Conservation (phyloP, 441 rosid species). For the Aleurites moluccanus region DNA sequence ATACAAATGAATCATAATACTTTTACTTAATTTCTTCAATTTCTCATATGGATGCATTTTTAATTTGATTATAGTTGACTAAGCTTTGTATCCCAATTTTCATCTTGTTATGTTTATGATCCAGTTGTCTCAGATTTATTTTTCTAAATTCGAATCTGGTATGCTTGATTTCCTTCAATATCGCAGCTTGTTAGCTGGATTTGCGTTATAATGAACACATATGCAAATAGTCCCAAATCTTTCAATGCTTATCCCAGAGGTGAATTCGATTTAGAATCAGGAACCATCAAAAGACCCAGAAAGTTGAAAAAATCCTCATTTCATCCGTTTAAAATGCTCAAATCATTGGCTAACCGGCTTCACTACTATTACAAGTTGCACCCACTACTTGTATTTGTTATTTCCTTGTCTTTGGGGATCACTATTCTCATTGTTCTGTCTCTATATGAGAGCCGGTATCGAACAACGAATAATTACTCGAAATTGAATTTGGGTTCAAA, state of each 20-base stretch:
- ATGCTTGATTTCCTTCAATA: constrained; percentile 41
- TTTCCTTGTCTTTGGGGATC: constrained; percentile 63
- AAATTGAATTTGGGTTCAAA: constrained; percentile 34
- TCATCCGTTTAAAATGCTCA: constrained; percentile 53
- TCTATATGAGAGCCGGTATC: constrained; percentile 44
- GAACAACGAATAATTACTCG: constrained; percentile 31
- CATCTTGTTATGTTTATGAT: neutral
- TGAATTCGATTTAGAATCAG: constrained; percentile 82
- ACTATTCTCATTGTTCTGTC: constrained; percentile 53
- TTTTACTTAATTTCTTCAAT: neutral
- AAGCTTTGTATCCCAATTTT: neutral
- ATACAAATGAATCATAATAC: too few species aligned
- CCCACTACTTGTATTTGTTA: constrained; percentile 46
- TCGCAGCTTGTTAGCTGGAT: constrained; percentile 32
- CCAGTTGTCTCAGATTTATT: neutral
- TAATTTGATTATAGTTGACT: neutral
- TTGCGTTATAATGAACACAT: constrained; percentile 58
- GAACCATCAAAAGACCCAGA: constrained; percentile 53
- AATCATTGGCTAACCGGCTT: constrained; percentile 50
- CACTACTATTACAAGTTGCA: constrained; percentile 60
- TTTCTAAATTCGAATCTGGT: constrained; percentile 13
- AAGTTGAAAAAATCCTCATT: constrained; percentile 47
- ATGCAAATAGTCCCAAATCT: constrained; percentile 53
- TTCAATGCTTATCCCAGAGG: constrained; percentile 69
- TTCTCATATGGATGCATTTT: constrained; percentile 11